A percentile compares a stretch with the other conserved stretches of the same genome.
These are phyloP conservation scores for Capronia epimyces DNA, from an alignment of 2,329 filamentous ascomycete species.

Conservation along the genomic window DNA sequence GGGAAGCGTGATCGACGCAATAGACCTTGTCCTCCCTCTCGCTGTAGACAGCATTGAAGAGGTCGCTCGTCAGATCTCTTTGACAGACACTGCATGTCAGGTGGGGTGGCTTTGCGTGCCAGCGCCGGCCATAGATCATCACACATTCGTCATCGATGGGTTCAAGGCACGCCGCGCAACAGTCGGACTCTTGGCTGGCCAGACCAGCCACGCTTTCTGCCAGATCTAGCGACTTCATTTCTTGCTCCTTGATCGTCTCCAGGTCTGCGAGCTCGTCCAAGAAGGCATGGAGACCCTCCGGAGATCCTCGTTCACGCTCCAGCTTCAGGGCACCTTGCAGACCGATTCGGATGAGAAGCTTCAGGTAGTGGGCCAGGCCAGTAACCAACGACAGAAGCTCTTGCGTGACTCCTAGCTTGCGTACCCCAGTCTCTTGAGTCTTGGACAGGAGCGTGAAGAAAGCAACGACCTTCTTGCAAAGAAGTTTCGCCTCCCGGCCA, in stretches of 20 bases:
- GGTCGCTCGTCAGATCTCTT: constrained; percentile 62
- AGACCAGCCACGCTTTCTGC: constrained; percentile 61
- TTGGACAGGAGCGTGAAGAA: constrained; percentile 95
- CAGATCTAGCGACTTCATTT: constrained; percentile 59
- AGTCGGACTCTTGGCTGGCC: constrained; percentile 72
- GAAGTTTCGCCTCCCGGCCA: constrained; percentile 88
- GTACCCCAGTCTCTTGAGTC: constrained; percentile 82
- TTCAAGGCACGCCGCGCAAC: constrained; percentile 73
- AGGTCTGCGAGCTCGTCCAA: constrained; percentile 77
- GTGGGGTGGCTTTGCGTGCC: constrained; percentile 69
- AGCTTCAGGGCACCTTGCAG: constrained; percentile 87
- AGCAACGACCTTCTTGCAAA: constrained; percentile 99
- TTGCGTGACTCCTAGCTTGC: constrained; percentile 92
- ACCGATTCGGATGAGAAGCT: constrained; percentile 93
- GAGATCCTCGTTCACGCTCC: constrained; percentile 71
- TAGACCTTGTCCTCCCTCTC: constrained; percentile 62
- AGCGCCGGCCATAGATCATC: constrained; percentile 66
- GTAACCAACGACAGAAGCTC: constrained; percentile 97
- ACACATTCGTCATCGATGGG: constrained; percentile 94
- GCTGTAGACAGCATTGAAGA: constrained; percentile 67
- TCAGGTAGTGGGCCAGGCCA: constrained; percentile 92
- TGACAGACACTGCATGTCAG: constrained; percentile 65
- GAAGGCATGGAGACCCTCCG: constrained; percentile 74
- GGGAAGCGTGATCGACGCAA: constrained; percentile 53
- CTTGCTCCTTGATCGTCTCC: constrained; percentile 68